phyloP scores from a whole-genome alignment of 2,329 filamentous ascomycete genomes.

The Orbilia javanica region DNA sequence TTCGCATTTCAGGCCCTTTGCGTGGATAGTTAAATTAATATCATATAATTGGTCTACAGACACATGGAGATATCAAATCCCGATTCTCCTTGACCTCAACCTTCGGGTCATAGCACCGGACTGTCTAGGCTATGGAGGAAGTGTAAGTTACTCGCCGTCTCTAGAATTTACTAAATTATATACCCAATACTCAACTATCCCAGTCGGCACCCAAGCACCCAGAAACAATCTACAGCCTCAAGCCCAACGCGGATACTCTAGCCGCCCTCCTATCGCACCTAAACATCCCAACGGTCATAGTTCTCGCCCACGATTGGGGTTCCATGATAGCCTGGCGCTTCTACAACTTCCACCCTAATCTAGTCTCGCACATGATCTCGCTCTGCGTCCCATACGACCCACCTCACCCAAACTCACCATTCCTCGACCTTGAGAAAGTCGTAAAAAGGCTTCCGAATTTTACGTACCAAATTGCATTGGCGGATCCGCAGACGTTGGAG shows the following conservation, averaged over 20 bases:
- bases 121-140: conserved; percentile 86
- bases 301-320: conserved; percentile 94
- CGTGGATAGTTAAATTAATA: not conserved
- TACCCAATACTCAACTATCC: not conserved
- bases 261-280: conserved; percentile 76
- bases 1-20: too few species aligned
- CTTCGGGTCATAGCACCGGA: conserved; percentile 86
- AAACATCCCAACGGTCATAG: conserved; percentile 73
- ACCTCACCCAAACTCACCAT: conserved; percentile 68
- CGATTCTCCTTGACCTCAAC: conserved; percentile 77
- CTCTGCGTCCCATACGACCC: conserved; percentile 81
- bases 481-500: conserved; percentile 75
- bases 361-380: conserved; percentile 81
- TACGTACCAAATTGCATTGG: conserved; percentile 84
- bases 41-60: conserved; percentile 28
- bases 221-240: conserved; percentile 74
- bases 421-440: conserved; percentile 68
- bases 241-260: conserved; percentile 80
- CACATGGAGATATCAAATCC: conserved; percentile 92
- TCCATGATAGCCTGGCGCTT: conserved; percentile 81
- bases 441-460: conserved; percentile 59
- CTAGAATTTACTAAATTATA: not conserved
- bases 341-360: conserved; percentile 78
- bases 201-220: conserved; percentile 72
- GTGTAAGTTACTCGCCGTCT: conserved; percentile 66